Percentiles rank a stretch among this genome's conserved stretches.
Conservation (phyloP, 768 basidiomycete genomes). For the Naematelia aurantialba region DNA sequence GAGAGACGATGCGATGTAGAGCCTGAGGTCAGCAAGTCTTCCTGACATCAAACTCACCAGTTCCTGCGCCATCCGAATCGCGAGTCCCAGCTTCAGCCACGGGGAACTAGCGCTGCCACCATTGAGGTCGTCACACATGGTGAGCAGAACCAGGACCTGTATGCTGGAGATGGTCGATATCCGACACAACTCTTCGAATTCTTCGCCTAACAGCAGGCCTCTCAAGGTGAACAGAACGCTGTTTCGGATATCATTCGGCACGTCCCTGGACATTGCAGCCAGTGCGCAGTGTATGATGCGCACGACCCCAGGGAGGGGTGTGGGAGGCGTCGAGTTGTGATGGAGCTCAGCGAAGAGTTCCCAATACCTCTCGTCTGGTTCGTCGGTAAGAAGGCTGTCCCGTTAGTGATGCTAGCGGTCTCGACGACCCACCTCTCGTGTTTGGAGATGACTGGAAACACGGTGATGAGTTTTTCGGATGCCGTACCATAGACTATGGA, state of each 20-base stretch:
- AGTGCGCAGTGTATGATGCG: constrained; percentile 23
- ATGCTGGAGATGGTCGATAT: constrained; percentile 3
- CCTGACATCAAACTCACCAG: constrained; percentile 12
- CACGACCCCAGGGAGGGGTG: constrained; percentile 19
- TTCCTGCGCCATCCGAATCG: constrained; percentile 13
- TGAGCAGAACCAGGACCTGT: constrained; percentile 18
- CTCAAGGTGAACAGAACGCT: not conserved
- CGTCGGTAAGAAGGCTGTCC: not conserved
- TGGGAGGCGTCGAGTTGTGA: constrained; percentile 20
- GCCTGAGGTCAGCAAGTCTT: constrained; percentile 2
- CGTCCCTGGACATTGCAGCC: constrained; percentile 14
- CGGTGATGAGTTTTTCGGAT: constrained; percentile 15
- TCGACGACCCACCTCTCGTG: constrained; percentile 10
- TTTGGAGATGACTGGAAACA: constrained; percentile 24
- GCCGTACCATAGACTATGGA: constrained; percentile 19
- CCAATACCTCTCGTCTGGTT: not conserved
- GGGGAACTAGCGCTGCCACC: not conserved
- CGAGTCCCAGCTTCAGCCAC: constrained; percentile 21
- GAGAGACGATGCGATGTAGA: constrained; percentile 19
- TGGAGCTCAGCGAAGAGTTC: constrained; percentile 4
- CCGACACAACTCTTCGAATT: constrained; percentile 1
- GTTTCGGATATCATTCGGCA: constrained; percentile 15
- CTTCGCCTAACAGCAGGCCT: constrained; percentile 3
- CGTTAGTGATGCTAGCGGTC: not conserved
- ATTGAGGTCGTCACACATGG: constrained; percentile 18